Base-by-base conservation (phyloP, 1,284 basidiomycete species). In the Leccinum variabile region DNA sequence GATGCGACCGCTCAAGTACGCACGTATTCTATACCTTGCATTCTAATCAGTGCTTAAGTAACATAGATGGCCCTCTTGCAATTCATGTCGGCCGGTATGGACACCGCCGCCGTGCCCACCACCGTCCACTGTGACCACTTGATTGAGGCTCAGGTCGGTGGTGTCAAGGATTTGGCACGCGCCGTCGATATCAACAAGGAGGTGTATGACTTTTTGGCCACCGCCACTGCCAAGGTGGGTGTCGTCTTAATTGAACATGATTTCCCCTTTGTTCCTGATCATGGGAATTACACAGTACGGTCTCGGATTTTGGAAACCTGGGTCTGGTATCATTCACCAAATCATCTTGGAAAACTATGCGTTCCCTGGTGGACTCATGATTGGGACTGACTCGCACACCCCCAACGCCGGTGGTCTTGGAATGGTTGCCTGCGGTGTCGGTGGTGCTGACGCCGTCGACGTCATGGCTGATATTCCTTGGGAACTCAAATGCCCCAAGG, bases 41-140 rank as follows among this genome's bases (percentile, higher is more conserved):
- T 37, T 60, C 53, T 52, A 60, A 53, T 61, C 39, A 28, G 60
- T n/a, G 71, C 66, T 81, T 72, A 82, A 67, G 77, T 70, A 77
- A 67, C 0, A 7, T 59, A 98, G 91, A 99, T 99, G 97, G 97
- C 97, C 46, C 87, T 99, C 65, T 87, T 99, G 70, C 97, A 99
- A 84, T 99, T 99, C 88, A 99, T 99, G 97, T 98, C 97, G 57
- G 96, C 97, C 30, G 97, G 97, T 70, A 95, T 99, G 84, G 94
- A 95, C 77, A 96, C 95, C 59, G 94, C 94, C 56, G 95, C 97
- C 62, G 96, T 98, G 68, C 97, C 97, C 55, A 96, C 97, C 68
- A 98, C 97, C 66, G 94, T 98, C 61, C 95, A 98, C 84, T 99
- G 97, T 78, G 97, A 99, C 82, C 97, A 99, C 82, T 86, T 99